phyloP scores from a whole-genome alignment of 495 filamentous ascomycete species.

The Lasiosphaeriaceae sp. region DNA sequence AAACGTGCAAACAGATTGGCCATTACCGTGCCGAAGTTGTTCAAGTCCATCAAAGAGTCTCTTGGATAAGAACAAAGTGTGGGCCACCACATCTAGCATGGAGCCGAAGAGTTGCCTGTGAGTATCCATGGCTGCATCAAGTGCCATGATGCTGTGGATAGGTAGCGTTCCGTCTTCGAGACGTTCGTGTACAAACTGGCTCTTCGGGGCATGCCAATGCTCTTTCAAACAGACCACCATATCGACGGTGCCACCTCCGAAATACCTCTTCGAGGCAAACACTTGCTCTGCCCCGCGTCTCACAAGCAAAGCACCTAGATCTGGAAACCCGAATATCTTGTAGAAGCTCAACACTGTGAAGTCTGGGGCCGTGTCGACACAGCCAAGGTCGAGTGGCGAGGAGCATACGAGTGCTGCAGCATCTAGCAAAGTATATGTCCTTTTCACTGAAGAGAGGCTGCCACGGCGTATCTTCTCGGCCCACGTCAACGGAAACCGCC shows the following conservation, averaged over 20 bases:
- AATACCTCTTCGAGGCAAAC: slow-evolving; percentile 67
- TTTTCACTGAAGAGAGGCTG: not conserved
- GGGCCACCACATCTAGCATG: slow-evolving; percentile 67
- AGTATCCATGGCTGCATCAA: slow-evolving; percentile 66
- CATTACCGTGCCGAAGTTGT: slow-evolving; percentile 64
- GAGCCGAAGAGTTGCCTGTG: slow-evolving; percentile 67
- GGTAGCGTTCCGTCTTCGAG: slow-evolving; percentile 90
- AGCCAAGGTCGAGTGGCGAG: slow-evolving; percentile 65
- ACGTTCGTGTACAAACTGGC: slow-evolving; percentile 66
- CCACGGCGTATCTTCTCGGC: slow-evolving; percentile 46
- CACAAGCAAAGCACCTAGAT: slow-evolving; percentile 84
- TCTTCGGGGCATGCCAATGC: slow-evolving; percentile 72
- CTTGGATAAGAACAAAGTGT: slow-evolving; percentile 64
- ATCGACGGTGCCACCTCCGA: slow-evolving; percentile 94
- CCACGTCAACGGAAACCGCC: slow-evolving; percentile 71
- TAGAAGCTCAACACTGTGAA: slow-evolving; percentile 90
- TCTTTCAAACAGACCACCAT: slow-evolving; percentile 60
- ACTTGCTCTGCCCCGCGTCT: slow-evolving; percentile 62
- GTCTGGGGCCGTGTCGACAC: slow-evolving; percentile 63
- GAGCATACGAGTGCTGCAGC: slow-evolving; percentile 83
- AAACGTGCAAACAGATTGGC: slow-evolving; percentile 57
- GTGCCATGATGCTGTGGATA: slow-evolving; percentile 80
- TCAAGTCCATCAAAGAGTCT: slow-evolving; percentile 56
- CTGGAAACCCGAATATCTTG: slow-evolving; percentile 96
- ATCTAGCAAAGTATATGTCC: slow-evolving; percentile 75